A percentile compares a stretch with the other conserved stretches of the same genome.
These are phyloP conservation scores for Macrolepiota albuminosa DNA, from an alignment of 768 basidiomycete species.

Conservation along the genomic window DNA sequence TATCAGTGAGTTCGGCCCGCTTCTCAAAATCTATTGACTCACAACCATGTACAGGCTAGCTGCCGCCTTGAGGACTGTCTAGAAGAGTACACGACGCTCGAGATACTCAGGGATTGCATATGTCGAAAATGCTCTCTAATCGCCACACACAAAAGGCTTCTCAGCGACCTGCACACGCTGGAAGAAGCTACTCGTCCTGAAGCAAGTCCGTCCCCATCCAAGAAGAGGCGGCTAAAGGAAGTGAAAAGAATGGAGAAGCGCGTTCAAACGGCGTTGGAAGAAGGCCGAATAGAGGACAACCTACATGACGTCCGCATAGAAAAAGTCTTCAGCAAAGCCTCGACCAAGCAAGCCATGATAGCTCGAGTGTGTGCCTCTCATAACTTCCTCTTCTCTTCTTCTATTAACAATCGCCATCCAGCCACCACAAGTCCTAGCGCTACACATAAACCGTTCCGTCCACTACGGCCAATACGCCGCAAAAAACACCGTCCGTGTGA, in stretches of 20 bases:
- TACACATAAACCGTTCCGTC: constrained; percentile 91
- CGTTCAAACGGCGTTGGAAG: constrained; percentile 60
- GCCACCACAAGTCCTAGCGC: constrained; percentile 81
- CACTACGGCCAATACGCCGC: constrained; percentile 70
- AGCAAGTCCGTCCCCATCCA: constrained; percentile 54
- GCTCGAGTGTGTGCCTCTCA: constrained; percentile 58
- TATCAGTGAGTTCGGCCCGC: constrained; percentile 42
- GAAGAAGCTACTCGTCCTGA: constrained; percentile 36
- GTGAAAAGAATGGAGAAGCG: constrained; percentile 58
- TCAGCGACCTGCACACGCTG: constrained; percentile 57
- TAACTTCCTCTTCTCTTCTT: background rate
- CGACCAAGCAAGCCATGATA: constrained; percentile 89
- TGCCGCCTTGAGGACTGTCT: constrained; percentile 82
- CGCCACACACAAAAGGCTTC: constrained; percentile 65
- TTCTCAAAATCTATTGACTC: background rate
- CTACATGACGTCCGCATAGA: constrained; percentile 77
- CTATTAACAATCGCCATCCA: constrained; percentile 22
- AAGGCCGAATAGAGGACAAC: constrained; percentile 80
- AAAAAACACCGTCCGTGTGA: constrained; percentile 80
- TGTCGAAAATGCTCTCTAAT: constrained; percentile 89
- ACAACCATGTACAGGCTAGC: constrained; percentile 35
- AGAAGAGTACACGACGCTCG: constrained; percentile 83
- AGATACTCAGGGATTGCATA: constrained; percentile 85
- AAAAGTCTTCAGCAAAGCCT: constrained; percentile 66
- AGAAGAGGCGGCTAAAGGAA: constrained; percentile 73